phyloP scores from a whole-genome alignment of 2,329 filamentous ascomycete species.

The Fusarium tuaranense region DNA sequence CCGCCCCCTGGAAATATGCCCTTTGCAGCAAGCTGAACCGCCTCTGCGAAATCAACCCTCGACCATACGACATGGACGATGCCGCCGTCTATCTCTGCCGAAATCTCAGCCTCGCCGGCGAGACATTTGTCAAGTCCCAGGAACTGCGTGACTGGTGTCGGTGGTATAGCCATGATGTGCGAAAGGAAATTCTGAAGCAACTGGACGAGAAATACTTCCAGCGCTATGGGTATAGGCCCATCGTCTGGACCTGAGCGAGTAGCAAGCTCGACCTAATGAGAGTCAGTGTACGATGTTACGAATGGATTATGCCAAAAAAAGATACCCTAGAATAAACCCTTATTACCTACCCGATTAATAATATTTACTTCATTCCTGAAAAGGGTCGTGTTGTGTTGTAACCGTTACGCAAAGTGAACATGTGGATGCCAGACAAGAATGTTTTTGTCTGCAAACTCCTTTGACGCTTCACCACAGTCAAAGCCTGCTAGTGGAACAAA shows the following conservation, averaged over 20 bases:
- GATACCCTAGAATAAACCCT: conserved; percentile 29
- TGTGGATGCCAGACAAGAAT: conserved; percentile 31
- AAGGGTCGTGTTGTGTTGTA: not conserved
- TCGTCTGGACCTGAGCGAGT: conserved; percentile 23
- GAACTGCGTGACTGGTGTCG: conserved; percentile 29
- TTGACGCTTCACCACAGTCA: conserved; percentile 7
- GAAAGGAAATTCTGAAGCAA: conserved; percentile 15
- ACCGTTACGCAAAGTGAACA: conserved; percentile 20
- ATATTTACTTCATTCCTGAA: conserved; percentile 4
- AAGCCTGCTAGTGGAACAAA: conserved; percentile 20
- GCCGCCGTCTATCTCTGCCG: conserved; percentile 34
- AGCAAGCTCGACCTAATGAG: not conserved
- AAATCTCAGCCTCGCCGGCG: conserved; percentile 12
- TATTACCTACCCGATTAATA: conserved; percentile 21
- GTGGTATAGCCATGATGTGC: conserved; percentile 31
- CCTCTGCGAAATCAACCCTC: conserved; percentile 26
- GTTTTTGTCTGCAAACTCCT: conserved; percentile 26
- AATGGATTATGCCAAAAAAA: conserved; percentile 18
- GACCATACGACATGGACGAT: conserved; percentile 35
- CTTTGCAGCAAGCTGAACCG: conserved; percentile 39
- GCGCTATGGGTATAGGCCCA: conserved; percentile 23
- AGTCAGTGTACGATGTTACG: conserved; percentile 2
- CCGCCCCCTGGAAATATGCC: conserved; percentile 37
- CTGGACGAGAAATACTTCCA: conserved; percentile 22
- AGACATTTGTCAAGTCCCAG: conserved; percentile 10